These are phyloP conservation scores for Endoconidiophora polonica DNA, from an alignment of 2,329 filamentous ascomycete species.

Conservation along the genomic window DNA sequence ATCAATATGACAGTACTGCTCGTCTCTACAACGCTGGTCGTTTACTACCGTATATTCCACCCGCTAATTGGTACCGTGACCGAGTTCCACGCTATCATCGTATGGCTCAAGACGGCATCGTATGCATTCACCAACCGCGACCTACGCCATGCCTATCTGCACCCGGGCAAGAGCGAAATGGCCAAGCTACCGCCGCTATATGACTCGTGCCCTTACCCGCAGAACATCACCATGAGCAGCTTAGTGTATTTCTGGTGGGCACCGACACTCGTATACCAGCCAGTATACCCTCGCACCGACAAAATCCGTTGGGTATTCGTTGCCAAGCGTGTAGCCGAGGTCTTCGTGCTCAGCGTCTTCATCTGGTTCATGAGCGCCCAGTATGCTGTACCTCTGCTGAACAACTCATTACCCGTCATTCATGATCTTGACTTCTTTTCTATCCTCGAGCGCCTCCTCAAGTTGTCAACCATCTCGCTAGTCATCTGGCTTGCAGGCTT, in stretches of 20 bases:
- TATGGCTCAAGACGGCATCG: slow-evolving; percentile 90
- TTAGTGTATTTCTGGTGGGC: slow-evolving; percentile 96
- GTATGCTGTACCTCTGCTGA: slow-evolving; percentile 78
- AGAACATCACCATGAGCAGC: slow-evolving; percentile 78
- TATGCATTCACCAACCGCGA: slow-evolving; percentile 96
- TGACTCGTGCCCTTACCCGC: slow-evolving; percentile 65
- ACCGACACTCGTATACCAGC: slow-evolving; percentile 90
- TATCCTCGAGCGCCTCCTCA: slow-evolving; percentile 80
- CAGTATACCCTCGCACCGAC: slow-evolving; percentile 75
- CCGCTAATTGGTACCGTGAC: slow-evolving; percentile 83
- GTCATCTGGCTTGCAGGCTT: slow-evolving; percentile 97
- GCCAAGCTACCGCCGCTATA: slow-evolving; percentile 69
- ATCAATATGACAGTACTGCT: slow-evolving; percentile 73
- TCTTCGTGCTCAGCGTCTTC: slow-evolving; percentile 62
- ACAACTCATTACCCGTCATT: slow-evolving; percentile 81
- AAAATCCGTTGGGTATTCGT: slow-evolving; percentile 80
- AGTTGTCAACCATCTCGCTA: slow-evolving; percentile 85
- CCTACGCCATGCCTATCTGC: slow-evolving; percentile 75
- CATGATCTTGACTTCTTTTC: slow-evolving; percentile 61
- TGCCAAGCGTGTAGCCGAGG: slow-evolving; percentile 62
- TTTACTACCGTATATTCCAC: slow-evolving; percentile 85
- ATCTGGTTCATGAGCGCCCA: slow-evolving; percentile 94
- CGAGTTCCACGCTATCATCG: slow-evolving; percentile 81
- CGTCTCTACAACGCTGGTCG: slow-evolving; percentile 61
- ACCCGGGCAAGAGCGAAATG: slow-evolving; percentile 50